phyloP scores from a whole-genome alignment of 2,329 filamentous ascomycete species.

The Hypoxylon sp. region DNA sequence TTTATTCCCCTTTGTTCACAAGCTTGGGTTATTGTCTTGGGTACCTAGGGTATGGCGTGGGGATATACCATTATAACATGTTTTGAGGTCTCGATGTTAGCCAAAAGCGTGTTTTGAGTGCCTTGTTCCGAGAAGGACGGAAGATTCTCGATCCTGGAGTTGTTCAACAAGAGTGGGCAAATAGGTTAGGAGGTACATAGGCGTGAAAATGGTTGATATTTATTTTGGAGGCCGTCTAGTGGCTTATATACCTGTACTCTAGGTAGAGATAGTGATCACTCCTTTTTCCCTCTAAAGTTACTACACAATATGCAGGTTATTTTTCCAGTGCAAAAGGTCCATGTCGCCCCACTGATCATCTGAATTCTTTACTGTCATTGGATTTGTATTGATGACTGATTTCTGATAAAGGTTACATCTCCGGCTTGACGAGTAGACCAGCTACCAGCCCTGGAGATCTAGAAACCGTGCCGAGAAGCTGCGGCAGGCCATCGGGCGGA shows the following conservation, averaged over 20 bases:
- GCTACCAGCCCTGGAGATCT: constrained; percentile 2
- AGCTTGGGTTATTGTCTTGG: not conserved
- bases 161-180: not conserved
- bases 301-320: not conserved
- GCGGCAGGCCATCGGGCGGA: constrained; percentile 17
- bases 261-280: not conserved
- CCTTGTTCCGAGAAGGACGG: not conserved
- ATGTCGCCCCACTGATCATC: constrained; percentile 2
- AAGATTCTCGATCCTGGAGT: not conserved
- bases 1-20: not conserved
- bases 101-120: not conserved
- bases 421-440: constrained; percentile 8
- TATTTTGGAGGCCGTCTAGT: not conserved
- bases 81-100: constrained; percentile 1
- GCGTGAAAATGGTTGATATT: not conserved
- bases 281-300: not conserved
- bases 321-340: not conserved
- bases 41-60: not conserved
- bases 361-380: not conserved
- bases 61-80: constrained; percentile 20
- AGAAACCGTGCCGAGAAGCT: constrained; percentile 17
- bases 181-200: not conserved
- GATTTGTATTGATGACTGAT: not conserved
- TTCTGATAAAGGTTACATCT: constrained; percentile 4
- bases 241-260: not conserved